Percentiles rank a stretch among this genome's conserved stretches.
phyloP scores from a whole-genome alignment of 805 yeast genomes.

The Hanseniaspora clermontiae region DNA sequence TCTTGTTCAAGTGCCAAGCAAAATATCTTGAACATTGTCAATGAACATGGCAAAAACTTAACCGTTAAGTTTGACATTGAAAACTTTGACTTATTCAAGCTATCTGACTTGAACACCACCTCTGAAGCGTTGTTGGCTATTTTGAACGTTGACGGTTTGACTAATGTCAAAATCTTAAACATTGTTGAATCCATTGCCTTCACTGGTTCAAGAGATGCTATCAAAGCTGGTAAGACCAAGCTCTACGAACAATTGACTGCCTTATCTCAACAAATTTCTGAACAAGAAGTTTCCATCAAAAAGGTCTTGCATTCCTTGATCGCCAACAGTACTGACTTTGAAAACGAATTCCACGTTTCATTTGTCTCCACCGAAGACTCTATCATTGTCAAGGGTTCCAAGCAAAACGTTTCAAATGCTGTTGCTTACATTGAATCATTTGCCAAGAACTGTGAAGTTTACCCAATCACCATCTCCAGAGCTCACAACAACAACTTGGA shows the following conservation, averaged over 20 bases:
- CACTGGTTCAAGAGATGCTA: slow-evolving; percentile 61
- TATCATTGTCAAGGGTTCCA: slow-evolving; percentile 55
- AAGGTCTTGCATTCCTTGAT: slow-evolving; percentile 54
- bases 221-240: slow-evolving; percentile 40
- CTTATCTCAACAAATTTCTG: slow-evolving; percentile 35
- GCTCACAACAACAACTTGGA: slow-evolving; percentile 71
- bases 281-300: slow-evolving; percentile 54
- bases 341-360: slow-evolving; percentile 39
- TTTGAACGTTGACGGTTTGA: slow-evolving; percentile 7
- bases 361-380: slow-evolving; percentile 40
- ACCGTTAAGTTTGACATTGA: slow-evolving; percentile 36
- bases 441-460: slow-evolving; percentile 48
- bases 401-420: slow-evolving; percentile 48
- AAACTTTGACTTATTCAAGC: slow-evolving; percentile 25
- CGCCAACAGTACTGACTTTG: slow-evolving; percentile 32
- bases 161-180: slow-evolving; percentile 19
- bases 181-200: slow-evolving; percentile 36
- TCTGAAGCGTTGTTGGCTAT: slow-evolving; percentile 27
- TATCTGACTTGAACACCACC: slow-evolving; percentile 23
- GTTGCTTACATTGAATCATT: slow-evolving; percentile 46
- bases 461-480: slow-evolving; percentile 65
- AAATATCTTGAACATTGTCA: slow-evolving; percentile 58
- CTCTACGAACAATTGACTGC: slow-evolving; percentile 36
- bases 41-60: slow-evolving; percentile 53
- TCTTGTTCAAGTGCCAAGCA: slow-evolving; percentile 65